phyloP scores from a whole-genome alignment of 768 basidiomycete genomes.

The Boletus sp. region DNA sequence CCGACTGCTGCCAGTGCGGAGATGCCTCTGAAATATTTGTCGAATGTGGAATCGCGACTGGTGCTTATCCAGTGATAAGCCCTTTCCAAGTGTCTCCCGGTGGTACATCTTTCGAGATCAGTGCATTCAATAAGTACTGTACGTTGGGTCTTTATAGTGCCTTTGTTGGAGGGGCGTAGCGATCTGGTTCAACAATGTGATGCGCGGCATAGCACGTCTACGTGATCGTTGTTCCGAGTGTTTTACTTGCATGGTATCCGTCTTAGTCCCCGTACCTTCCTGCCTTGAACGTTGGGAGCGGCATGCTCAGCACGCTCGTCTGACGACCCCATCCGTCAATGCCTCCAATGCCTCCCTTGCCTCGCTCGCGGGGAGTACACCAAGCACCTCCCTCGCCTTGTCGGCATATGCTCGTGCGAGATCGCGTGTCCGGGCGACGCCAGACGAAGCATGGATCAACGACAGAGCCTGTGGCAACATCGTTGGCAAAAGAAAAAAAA shows the following conservation, averaged over 20 bases:
- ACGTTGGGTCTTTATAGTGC: background rate
- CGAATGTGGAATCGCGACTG: background rate
- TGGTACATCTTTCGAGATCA: too few species aligned
- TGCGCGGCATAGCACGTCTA: background rate
- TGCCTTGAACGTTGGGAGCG: background rate
- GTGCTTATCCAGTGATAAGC: too few species aligned
- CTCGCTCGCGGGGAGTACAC: conserved; percentile 75
- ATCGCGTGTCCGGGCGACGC: conserved; percentile 72
- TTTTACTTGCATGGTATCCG: background rate
- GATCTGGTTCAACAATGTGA: background rate
- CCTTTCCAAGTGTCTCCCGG: too few species aligned
- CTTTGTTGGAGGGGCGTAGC: background rate
- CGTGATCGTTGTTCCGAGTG: background rate
- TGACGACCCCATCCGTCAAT: conserved; percentile 66
- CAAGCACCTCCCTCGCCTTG: conserved; percentile 70
- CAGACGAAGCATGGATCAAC: conserved; percentile 58
- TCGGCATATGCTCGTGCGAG: conserved; percentile 76
- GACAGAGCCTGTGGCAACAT: conserved; percentile 57
- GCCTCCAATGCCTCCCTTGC: conserved; percentile 73
- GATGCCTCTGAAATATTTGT: background rate
- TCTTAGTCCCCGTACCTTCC: background rate
- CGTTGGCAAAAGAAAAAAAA: background rate
- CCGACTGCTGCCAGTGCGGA: background rate
- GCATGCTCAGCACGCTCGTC: conserved; percentile 47
- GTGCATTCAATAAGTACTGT: background rate